Conservation (phyloP, 192 early-diverging fungal genomes). For the Phycomyces nitens region DNA sequence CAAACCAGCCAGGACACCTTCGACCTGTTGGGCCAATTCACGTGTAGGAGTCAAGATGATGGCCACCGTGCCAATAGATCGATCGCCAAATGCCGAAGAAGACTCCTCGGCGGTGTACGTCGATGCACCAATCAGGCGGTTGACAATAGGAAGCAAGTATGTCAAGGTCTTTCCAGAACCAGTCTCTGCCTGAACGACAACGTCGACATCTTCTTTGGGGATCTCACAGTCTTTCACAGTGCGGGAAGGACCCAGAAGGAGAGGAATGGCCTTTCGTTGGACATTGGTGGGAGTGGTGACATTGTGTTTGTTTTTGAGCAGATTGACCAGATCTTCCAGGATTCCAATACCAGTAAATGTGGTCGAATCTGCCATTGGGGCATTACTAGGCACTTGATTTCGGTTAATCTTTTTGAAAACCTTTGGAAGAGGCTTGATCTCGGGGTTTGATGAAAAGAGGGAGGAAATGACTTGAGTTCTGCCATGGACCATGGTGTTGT, state of each 20-base stretch:
- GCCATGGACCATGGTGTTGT: constrained; percentile 41
- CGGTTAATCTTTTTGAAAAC: constrained; percentile 27
- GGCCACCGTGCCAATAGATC: constrained; percentile 82
- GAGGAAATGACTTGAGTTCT: constrained; percentile 76
- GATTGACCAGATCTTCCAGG: constrained; percentile 60
- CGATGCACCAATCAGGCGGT: constrained; percentile 75
- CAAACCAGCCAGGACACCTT: constrained; percentile 70
- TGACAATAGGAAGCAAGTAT: constrained; percentile 90
- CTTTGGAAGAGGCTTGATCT: constrained; percentile 30
- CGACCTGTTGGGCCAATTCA: constrained; percentile 95
- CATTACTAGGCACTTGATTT: constrained; percentile 44
- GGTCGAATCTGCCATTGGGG: constrained; percentile 41
- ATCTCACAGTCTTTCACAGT: constrained; percentile 44
- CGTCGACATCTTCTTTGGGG: constrained; percentile 57
- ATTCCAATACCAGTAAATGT: constrained; percentile 80
- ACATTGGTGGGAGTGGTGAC: constrained; percentile 85
- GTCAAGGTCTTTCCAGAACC: constrained; percentile 98
- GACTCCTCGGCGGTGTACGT: constrained; percentile 29
- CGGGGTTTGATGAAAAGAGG: constrained; percentile 75
- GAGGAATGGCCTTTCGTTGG: constrained; percentile 82
- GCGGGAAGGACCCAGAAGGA: constrained; percentile 52
- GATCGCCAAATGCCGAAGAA: constrained; percentile 35
- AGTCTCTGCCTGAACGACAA: constrained; percentile 91
- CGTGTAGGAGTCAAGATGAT: constrained; percentile 96
- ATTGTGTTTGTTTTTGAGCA: constrained; percentile 68